A percentile compares a stretch with the other conserved stretches of the same genome.
Conservation (phyloP, 768 basidiomycete species). For the Pholiota molesta region DNA sequence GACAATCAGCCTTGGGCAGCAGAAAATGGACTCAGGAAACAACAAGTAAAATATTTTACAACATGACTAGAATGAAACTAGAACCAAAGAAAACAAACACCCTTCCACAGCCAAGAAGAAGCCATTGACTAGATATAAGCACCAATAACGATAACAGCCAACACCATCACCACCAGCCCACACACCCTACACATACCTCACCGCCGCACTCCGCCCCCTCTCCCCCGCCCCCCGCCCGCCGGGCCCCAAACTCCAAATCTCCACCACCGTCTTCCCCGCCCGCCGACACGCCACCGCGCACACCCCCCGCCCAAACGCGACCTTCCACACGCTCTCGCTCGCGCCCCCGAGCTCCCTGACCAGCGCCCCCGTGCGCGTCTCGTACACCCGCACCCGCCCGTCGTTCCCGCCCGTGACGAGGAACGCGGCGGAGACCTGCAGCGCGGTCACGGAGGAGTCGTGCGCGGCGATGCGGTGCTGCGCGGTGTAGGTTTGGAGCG, state of each 20-base stretch:
- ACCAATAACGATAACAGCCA: too few relatives aligned
- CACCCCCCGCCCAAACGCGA: constrained; percentile 61
- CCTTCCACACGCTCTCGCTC: constrained; percentile 88
- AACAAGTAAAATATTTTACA: too few relatives aligned
- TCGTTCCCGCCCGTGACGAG: constrained; percentile 87
- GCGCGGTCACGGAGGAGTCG: constrained; percentile 82
- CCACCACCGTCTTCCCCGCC: constrained; percentile 81
- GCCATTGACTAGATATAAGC: too few relatives aligned
- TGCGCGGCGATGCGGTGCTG: constrained; percentile 82
- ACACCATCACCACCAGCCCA: too few relatives aligned
- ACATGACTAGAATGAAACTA: too few relatives aligned
- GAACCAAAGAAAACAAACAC: too few relatives aligned
- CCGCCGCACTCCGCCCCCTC: too few relatives aligned
- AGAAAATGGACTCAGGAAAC: too few relatives aligned
- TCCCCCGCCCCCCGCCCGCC: neutral
- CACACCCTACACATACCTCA: too few relatives aligned
- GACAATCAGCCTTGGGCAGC: too few relatives aligned
- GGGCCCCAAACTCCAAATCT: constrained; percentile 75
- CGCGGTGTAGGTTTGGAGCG: constrained; percentile 39
- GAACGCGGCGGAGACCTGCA: constrained; percentile 85
- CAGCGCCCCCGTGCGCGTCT: constrained; percentile 61
- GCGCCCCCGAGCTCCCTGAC: constrained; percentile 79
- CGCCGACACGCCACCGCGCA: constrained; percentile 84
- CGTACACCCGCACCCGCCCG: constrained; percentile 78
- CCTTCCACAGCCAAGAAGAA: too few relatives aligned